Percentiles rank a stretch among this genome's conserved stretches.
phyloP scores from a whole-genome alignment of 148 eudicot species.

The Arbutus unedo region DNA sequence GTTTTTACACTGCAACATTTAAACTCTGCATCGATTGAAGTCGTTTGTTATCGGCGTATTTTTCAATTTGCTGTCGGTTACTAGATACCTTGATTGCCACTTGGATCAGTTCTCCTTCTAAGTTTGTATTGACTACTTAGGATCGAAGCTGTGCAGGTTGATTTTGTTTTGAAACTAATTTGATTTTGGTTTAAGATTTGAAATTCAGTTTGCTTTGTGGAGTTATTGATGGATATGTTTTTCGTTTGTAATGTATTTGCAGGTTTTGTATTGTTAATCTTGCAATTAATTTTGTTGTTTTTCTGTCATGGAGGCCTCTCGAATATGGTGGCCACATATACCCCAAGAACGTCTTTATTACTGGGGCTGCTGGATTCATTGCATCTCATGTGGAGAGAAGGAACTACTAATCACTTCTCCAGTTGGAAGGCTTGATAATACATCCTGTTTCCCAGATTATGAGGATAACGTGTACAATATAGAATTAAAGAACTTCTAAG shows the following conservation, averaged over 20 bases:
- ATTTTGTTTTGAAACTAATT: not conserved
- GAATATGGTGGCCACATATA: conserved; percentile 50
- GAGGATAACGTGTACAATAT: no score
- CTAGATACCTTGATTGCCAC: no score
- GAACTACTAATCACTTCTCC: no score
- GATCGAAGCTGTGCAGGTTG: not conserved
- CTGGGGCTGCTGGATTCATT: conserved; percentile 85
- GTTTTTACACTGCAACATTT: not conserved
- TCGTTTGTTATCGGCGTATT: not conserved
- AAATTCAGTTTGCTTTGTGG: no score
- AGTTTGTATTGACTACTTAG: not conserved
- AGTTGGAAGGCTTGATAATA: no score
- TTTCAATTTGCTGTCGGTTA: not conserved
- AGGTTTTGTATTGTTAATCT: not conserved
- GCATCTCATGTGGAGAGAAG: conserved; percentile 53
- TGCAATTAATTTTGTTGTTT: not conserved
- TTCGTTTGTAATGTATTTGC: not conserved
- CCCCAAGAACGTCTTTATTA: conserved; percentile 74
- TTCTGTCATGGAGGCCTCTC: conserved; percentile 12
- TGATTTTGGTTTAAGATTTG: not conserved
- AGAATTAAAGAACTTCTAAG: no score
- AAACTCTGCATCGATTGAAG: not conserved
- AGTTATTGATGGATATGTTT: not conserved
- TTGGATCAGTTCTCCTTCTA: no score
- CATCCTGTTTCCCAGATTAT: no score